Evolutionary conservation across 164 flowering plant species (phyloP).

Genomic region (Litsea cubeba): DNA sequence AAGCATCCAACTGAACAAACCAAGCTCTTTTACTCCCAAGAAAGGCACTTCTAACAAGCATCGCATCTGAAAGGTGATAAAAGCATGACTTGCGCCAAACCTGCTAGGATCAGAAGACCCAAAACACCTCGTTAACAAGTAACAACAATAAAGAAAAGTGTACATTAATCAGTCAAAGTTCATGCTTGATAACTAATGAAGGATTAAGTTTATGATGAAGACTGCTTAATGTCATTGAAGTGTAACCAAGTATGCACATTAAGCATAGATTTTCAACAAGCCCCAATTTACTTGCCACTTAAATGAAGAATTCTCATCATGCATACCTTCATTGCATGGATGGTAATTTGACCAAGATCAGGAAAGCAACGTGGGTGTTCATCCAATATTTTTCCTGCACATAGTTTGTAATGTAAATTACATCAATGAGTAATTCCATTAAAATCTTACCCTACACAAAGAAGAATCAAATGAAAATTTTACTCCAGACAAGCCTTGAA

Average conservation of each 20-base stretch:
- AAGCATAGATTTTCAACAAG: not conserved
- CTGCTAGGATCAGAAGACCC: constrained; percentile 26
- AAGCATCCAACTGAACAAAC: constrained; percentile 54
- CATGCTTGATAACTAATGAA: not conserved
- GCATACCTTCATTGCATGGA: constrained; percentile 60
- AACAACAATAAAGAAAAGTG: not conserved
- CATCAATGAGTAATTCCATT: not conserved
- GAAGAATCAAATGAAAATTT: no score
- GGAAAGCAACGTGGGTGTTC: constrained; percentile 67
- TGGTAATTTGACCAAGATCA: constrained; percentile 38
- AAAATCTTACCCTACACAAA: no score
- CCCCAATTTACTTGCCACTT: not conserved
- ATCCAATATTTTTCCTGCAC: constrained; percentile 46
- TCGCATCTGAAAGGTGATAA: constrained; percentile 61
- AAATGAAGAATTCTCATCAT: not conserved
- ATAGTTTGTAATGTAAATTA: not conserved
- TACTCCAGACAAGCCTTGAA: no score
- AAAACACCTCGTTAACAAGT: not conserved
- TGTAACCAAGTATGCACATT: no score
- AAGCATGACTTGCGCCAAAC: constrained; percentile 44
- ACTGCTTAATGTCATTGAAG: not conserved
- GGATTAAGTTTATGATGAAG: not conserved
- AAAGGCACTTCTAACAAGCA: constrained; percentile 57
- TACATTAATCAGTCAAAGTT: not conserved
- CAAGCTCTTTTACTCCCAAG: constrained; percentile 30